phyloP scores from a whole-genome alignment of 768 basidiomycete genomes.

The Rubroboletus pulcherrimus region DNA sequence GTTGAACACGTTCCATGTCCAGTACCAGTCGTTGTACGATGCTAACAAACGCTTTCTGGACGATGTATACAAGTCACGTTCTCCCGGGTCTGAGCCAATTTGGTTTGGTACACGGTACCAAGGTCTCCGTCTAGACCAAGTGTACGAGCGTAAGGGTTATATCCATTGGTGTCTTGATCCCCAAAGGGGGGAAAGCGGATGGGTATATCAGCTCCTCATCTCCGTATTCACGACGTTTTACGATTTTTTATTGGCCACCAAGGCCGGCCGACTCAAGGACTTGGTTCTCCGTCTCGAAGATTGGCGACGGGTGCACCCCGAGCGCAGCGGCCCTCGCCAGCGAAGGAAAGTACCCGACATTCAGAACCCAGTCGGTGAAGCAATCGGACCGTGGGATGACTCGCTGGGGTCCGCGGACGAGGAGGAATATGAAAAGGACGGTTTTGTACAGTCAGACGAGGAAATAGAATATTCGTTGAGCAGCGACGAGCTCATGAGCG shows the following conservation, averaged over 20 bases:
- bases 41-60: constrained; percentile 16
- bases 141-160: not conserved
- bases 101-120: constrained; percentile 19
- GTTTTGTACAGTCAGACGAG: constrained; percentile 9
- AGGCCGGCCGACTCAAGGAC: constrained; percentile 11
- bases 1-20: not conserved
- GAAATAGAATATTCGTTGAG: not conserved
- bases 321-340: not conserved
- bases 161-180: constrained; percentile 13
- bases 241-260: no score
- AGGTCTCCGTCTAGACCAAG: constrained; percentile 16
- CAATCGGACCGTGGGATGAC: constrained; percentile 16
- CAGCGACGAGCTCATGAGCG: not conserved
- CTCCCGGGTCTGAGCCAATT: constrained; percentile 22
- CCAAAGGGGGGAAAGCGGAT: not conserved
- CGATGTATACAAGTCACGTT: constrained; percentile 8
- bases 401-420: constrained; percentile 9
- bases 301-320: constrained; percentile 11
- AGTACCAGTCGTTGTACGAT: constrained; percentile 17
- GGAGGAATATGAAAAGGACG: constrained; percentile 1
- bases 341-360: constrained; percentile 1
- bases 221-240: not conserved
- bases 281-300: constrained; percentile 7
- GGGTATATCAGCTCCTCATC: constrained; percentile 1
- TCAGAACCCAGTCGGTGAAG: constrained; percentile 14